Conservation (phyloP, 306 rosid genomes). For the Castanea mollissima region DNA sequence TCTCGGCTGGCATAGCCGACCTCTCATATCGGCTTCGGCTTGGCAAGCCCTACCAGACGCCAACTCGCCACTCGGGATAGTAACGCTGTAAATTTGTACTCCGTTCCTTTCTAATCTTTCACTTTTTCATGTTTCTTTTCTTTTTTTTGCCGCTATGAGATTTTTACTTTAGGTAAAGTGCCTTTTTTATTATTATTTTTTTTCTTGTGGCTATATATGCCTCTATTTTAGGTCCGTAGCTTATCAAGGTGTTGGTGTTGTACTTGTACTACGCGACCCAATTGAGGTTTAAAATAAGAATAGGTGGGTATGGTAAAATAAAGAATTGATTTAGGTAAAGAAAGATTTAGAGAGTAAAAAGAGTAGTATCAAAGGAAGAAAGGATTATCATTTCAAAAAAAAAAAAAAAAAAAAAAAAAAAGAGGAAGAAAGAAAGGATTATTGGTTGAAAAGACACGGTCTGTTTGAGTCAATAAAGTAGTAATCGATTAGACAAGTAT, state of each 20-base stretch:
- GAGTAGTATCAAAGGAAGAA: not conserved
- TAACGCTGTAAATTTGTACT: constrained; percentile 29
- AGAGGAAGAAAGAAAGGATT: not conserved
- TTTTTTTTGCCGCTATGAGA: not conserved
- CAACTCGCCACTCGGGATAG: constrained; percentile 16
- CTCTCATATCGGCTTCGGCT: constrained; percentile 84
- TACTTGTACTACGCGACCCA: too few species aligned
- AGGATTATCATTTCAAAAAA: too few species aligned
- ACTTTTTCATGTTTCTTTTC: not conserved
- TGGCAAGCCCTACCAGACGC: constrained; percentile 51
- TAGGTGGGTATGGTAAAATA: not conserved
- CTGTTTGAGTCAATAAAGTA: not conserved
- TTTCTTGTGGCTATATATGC: too few species aligned
- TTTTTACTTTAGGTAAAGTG: not conserved
- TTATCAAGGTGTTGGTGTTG: too few species aligned
- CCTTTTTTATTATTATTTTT: not conserved
- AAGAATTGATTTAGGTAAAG: not conserved
- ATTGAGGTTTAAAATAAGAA: too few species aligned
- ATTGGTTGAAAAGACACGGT: not conserved
- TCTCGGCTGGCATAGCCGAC: constrained; percentile 90
- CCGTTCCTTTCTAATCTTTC: not conserved
- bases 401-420: not conserved
- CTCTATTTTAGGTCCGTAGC: too few species aligned
- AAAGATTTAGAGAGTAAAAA: not conserved
- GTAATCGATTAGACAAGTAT: not conserved